Percentiles rank a stretch among this genome's conserved stretches.
Evolutionary conservation across 2,329 filamentous ascomycete species (phyloP).

Genomic region (Aspergillus ochraceoroseus): DNA sequence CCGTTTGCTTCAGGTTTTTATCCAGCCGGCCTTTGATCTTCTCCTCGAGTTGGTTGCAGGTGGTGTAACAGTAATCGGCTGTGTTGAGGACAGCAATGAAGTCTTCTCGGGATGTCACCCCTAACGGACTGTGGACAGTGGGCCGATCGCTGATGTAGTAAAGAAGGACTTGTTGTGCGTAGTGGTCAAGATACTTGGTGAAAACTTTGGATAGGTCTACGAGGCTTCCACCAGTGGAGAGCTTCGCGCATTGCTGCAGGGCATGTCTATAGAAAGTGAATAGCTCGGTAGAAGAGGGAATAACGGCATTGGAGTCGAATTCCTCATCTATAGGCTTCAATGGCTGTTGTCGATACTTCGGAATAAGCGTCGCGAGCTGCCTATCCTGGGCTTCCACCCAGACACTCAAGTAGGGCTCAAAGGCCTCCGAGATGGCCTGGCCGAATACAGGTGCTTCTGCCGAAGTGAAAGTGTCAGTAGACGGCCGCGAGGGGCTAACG

Average conservation of each 20-base stretch:
- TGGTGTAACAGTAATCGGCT: constrained; percentile 93
- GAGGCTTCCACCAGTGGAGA: constrained; percentile 83
- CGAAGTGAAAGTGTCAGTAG: constrained; percentile 84
- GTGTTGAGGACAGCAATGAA: constrained; percentile 87
- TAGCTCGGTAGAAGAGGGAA: constrained; percentile 88
- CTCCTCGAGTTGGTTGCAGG: constrained; percentile 88
- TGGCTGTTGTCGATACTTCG: constrained; percentile 78
- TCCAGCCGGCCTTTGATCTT: constrained; percentile 91
- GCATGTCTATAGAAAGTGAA: constrained; percentile 96
- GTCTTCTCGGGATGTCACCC: constrained; percentile 59
- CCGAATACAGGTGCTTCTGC: constrained; percentile 74
- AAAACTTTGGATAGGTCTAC: constrained; percentile 80
- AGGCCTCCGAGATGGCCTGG: constrained; percentile 89
- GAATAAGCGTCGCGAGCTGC: constrained; percentile 75
- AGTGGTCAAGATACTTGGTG: constrained; percentile 90
- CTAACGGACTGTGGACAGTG: constrained; percentile 51
- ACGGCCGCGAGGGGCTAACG: constrained; percentile 63
- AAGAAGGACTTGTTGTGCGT: constrained; percentile 86
- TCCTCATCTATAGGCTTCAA: constrained; percentile 81
- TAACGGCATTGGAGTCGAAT: constrained; percentile 83
- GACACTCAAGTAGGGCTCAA: constrained; percentile 91
- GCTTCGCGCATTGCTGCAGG: constrained; percentile 88
- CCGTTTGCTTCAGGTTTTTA: constrained; percentile 63
- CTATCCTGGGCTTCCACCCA: constrained; percentile 97
- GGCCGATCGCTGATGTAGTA: constrained; percentile 61